Conservation (phyloP, 208 protist genomes). For the Acanthamoeba castellanii region DNA sequence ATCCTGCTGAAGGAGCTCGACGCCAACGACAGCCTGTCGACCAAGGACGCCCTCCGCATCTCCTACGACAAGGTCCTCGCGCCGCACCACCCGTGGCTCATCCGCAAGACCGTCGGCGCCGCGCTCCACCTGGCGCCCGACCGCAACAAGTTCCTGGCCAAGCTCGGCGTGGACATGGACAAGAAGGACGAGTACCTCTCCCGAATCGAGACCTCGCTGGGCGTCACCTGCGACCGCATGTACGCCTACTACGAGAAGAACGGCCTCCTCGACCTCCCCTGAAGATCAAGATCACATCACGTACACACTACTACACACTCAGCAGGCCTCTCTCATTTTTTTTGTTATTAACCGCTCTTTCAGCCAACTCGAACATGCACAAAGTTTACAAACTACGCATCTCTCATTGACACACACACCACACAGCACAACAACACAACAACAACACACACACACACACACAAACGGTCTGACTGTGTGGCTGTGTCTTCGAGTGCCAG, state of each 20-base stretch:
- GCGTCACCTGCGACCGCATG: slow-evolving; percentile 25
- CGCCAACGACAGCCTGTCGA: slow-evolving; percentile 21
- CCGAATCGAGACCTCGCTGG: background rate
- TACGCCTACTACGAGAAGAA: slow-evolving; percentile 52
- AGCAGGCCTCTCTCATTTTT: background rate
- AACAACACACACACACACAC: no score
- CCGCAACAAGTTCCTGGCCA: slow-evolving; percentile 18
- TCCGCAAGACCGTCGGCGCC: slow-evolving; percentile 37
- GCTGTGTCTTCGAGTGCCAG: no score
- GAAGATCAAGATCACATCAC: background rate
- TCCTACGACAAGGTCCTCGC: slow-evolving; percentile 35
- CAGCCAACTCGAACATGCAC: background rate
- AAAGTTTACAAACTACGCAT: background rate
- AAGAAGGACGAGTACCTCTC: slow-evolving; percentile 33
- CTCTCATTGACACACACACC: no score
- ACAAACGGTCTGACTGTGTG: no score
- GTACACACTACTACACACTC: background rate
- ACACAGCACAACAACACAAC: no score
- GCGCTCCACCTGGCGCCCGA: slow-evolving; percentile 19
- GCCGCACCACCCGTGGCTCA: slow-evolving; percentile 41
- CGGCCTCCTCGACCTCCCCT: slow-evolving; percentile 25
- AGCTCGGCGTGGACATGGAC: slow-evolving; percentile 41
- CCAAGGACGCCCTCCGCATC: slow-evolving; percentile 35
- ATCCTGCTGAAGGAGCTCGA: slow-evolving; percentile 26
- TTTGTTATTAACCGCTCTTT: background rate